Conservation (phyloP, 2,329 filamentous ascomycete species). For the Zelopaecilomyces penicillatus region DNA sequence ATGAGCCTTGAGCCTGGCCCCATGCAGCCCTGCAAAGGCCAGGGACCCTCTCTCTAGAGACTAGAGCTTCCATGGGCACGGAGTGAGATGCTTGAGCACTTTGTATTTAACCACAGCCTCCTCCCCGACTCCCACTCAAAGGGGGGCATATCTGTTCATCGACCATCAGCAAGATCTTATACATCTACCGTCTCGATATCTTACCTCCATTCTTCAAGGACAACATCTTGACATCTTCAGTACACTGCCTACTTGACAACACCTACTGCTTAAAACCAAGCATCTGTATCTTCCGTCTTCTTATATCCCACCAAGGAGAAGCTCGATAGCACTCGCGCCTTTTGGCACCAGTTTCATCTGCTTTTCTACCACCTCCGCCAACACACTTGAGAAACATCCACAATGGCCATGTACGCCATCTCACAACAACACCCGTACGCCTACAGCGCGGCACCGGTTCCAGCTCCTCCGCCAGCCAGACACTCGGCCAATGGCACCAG, state of each 20-base stretch:
- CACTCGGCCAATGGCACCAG: constrained; percentile 70
- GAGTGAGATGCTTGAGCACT: constrained; percentile 3
- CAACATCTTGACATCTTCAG: too few species aligned
- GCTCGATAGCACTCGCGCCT: too few species aligned
- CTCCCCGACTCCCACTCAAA: constrained; percentile 6
- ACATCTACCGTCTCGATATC: too few species aligned
- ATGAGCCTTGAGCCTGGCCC: constrained; percentile 3
- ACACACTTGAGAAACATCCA: constrained; percentile 7
- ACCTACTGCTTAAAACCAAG: too few species aligned
- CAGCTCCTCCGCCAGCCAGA: constrained; percentile 46
- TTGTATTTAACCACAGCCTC: constrained; percentile 9
- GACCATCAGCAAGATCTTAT: neutral
- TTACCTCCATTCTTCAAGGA: too few species aligned
- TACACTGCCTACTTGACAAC: too few species aligned
- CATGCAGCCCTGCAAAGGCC: constrained; percentile 9
- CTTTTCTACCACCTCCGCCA: too few species aligned
- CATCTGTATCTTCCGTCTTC: too few species aligned
- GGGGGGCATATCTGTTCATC: constrained; percentile 2
- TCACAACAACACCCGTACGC: constrained; percentile 25
- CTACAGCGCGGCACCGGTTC: constrained; percentile 18
- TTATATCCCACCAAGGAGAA: too few species aligned
- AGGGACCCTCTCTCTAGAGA: constrained; percentile 5
- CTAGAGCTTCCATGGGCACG: constrained; percentile 5
- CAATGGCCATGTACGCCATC: constrained; percentile 29
- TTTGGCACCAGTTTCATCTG: too few species aligned